A percentile compares a stretch with the other conserved stretches of the same genome.
phyloP scores from a whole-genome alignment of 2,329 filamentous ascomycete species.

The Talaromyces verruculosus region DNA sequence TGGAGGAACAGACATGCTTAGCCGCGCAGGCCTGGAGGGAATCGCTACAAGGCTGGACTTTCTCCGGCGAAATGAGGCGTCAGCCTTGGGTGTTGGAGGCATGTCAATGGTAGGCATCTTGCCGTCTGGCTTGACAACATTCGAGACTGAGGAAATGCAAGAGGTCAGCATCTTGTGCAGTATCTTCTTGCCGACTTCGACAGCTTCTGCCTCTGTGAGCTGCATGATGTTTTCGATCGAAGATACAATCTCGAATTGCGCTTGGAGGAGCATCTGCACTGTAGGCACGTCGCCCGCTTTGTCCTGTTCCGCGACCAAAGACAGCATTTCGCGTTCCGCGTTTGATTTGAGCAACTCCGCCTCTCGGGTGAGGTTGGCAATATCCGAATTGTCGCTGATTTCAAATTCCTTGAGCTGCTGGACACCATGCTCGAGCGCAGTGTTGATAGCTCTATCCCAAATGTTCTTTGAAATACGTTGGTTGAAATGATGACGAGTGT shows the following conservation, averaged over 20 bases:
- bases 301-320: slow-evolving; percentile 78
- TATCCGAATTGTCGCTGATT: slow-evolving; percentile 64
- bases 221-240: slow-evolving; percentile 77
- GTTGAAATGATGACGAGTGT: slow-evolving; percentile 86
- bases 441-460: slow-evolving; percentile 86
- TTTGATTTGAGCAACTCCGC: slow-evolving; percentile 81
- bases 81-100: slow-evolving; percentile 68
- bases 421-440: slow-evolving; percentile 81
- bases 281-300: slow-evolving; percentile 74
- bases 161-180: slow-evolving; percentile 75
- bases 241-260: slow-evolving; percentile 87
- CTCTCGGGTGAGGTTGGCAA: slow-evolving; percentile 72
- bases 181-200: slow-evolving; percentile 73
- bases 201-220: slow-evolving; percentile 80
- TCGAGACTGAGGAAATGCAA: slow-evolving; percentile 71
- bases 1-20: slow-evolving; percentile 34
- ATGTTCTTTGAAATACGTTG: slow-evolving; percentile 75
- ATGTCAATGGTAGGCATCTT: slow-evolving; percentile 55
- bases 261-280: slow-evolving; percentile 79
- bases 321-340: slow-evolving; percentile 76
- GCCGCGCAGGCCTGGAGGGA: slow-evolving; percentile 31
- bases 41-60: slow-evolving; percentile 45
- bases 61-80: slow-evolving; percentile 74
- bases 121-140: slow-evolving; percentile 89
- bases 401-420: slow-evolving; percentile 74